Conservation (phyloP, 129 eudicot species). For the Daucus carota region DNA sequence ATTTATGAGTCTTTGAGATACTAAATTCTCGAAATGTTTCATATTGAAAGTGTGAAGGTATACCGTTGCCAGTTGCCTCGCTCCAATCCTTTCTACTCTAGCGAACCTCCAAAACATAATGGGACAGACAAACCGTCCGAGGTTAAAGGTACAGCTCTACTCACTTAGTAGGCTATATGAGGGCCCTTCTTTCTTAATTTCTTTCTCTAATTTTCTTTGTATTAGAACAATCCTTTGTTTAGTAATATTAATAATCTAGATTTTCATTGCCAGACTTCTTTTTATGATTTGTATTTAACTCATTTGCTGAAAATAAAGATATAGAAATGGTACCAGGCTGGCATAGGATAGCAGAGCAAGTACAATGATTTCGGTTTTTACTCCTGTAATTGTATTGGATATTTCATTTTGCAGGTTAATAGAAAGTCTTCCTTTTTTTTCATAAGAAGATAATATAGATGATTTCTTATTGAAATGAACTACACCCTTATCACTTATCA, state of each 20-base stretch:
- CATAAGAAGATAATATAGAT: background rate
- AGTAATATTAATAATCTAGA: background rate
- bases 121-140: constrained; percentile 55
- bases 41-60: constrained; percentile 57
- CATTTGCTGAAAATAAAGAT: background rate
- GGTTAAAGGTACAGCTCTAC: constrained; percentile 37
- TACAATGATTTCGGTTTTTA: background rate
- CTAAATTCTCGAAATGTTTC: constrained; percentile 10
- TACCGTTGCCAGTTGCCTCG: constrained; percentile 74
- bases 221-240: background rate
- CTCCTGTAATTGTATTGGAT: background rate
- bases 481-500: background rate
- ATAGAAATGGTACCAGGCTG: background rate
- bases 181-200: background rate
- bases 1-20: too few relatives aligned
- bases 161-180: background rate
- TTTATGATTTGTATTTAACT: background rate
- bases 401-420: background rate
- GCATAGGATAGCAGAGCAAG: background rate
- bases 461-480: background rate
- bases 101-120: constrained; percentile 49
- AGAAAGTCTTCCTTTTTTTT: background rate
- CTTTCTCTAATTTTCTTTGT: background rate
- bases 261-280: background rate
- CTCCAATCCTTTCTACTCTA: constrained; percentile 57